Evolutionary conservation across 1,284 basidiomycete genomes (phyloP).

Genomic region (Trametes pubescens): DNA sequence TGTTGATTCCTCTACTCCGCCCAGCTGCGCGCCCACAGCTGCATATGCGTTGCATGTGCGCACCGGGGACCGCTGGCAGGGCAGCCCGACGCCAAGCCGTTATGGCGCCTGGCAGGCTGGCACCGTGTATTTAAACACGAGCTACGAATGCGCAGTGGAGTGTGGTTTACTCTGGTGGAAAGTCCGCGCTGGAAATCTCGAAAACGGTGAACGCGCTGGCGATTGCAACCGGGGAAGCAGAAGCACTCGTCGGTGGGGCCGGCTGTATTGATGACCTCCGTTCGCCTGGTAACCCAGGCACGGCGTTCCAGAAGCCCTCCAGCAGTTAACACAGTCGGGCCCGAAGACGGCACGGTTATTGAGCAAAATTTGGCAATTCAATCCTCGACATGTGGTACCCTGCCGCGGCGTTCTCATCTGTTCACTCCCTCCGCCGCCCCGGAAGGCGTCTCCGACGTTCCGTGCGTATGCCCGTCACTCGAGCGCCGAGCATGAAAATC

Average conservation of each 20-base stretch:
- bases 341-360: background rate
- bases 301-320: background rate
- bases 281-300: background rate
- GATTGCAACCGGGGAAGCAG: background rate
- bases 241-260: background rate
- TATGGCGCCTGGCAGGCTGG: too few relatives aligned
- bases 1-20: background rate
- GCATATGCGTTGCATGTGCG: too few relatives aligned
- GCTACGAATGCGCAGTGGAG: too few relatives aligned
- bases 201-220: background rate
- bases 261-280: background rate
- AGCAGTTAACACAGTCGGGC: background rate
- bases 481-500: background rate
- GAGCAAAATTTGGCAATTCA: slow-evolving; percentile 2
- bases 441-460: too few relatives aligned
- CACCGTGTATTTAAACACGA: too few relatives aligned
- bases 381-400: background rate
- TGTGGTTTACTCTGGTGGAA: too few relatives aligned
- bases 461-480: too few relatives aligned
- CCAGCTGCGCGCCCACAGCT: background rate
- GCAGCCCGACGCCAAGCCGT: too few relatives aligned
- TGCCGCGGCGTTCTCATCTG: background rate
- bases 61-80: too few relatives aligned
- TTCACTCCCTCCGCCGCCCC: background rate
- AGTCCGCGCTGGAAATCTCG: background rate